Base-by-base conservation (phyloP, 768 basidiomycete genomes). In the Kwoniella heveanensis region DNA sequence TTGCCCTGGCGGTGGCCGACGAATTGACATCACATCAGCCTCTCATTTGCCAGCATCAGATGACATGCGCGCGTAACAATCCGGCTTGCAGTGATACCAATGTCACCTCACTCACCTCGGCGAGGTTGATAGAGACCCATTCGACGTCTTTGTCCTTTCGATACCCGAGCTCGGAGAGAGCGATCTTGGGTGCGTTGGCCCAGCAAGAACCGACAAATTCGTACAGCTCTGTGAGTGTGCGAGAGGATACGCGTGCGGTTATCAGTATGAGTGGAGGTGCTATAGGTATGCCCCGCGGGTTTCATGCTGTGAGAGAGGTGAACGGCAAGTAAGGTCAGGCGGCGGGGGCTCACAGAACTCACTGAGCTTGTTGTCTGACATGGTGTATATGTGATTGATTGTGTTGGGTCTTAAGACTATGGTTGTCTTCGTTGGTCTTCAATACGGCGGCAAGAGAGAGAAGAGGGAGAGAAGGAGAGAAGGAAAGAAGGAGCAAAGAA, bases 131-230 rank as follows among this genome's bases (percentile, higher is more conserved):
- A 6, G 60, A 51, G 4, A 68, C 64, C 64, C 64, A 70, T 55
- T 76, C 70, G 44, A 76, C 54, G 46, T 70, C 69, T 17, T 67
- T 65, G 27, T 60, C 69, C 32, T 69, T 50, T 22, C 64, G 66
- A 53, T 65, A 67, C 6, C 70, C 74, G 17, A 62, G 51, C 57
- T 76, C 74, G 21, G 54, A 39, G 8, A 72, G 52, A 25, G 74
- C 72, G 22, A 76, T 60, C 64, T 72, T 73, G 30, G 74, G 74
- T 17, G 69, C 74, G 49, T 76, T 73, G 59, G 70, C 74, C 74
- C 74, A 76, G 58, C 66, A 68, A 1, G 74, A 76, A 8, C 64
- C 72, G 51, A 37, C 66, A 54, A 76, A 76, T 46, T 72, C 70
- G 67, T 76, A 76, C 17, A 76, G 64, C 27, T 65, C 74, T 76